Conservation (phyloP, 192 early-diverging fungal species). For the Gigaspora rosea region DNA sequence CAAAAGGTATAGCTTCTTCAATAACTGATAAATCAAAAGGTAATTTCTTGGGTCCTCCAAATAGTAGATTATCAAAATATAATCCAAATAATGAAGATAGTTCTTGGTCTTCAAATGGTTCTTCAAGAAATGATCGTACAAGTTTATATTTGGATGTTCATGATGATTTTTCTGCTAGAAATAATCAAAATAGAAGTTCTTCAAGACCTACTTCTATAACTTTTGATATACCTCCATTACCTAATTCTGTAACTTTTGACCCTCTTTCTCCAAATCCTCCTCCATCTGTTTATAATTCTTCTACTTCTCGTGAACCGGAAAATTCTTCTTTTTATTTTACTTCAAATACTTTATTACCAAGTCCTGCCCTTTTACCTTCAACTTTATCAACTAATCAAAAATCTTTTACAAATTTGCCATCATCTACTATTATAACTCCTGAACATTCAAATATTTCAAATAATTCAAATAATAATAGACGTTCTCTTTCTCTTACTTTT, state of each 20-base stretch:
- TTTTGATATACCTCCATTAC: neutral
- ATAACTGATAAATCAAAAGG: neutral
- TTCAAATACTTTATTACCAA: constrained; percentile 3
- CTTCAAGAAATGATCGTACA: neutral
- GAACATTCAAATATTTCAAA: neutral
- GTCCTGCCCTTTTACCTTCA: neutral
- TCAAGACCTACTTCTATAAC: neutral
- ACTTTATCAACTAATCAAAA: no score
- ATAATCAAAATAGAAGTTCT: neutral
- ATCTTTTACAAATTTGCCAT: neutral
- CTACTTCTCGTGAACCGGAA: neutral
- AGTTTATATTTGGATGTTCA: constrained; percentile 1
- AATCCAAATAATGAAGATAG: neutral
- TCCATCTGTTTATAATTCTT: constrained; percentile 4
- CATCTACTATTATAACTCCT: no score
- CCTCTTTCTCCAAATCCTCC: constrained; percentile 6
- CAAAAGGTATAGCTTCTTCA: neutral
- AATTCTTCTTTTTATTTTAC: neutral
- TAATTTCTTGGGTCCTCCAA: no score
- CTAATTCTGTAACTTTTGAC: neutral
- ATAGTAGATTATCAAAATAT: neutral
- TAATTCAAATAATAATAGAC: no score
- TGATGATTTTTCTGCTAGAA: neutral
- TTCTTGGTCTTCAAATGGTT: neutral
- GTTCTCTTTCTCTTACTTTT: neutral